Evolutionary conservation across 179 eudicot species (phyloP).

Genomic region (Actinidia arguta): DNA sequence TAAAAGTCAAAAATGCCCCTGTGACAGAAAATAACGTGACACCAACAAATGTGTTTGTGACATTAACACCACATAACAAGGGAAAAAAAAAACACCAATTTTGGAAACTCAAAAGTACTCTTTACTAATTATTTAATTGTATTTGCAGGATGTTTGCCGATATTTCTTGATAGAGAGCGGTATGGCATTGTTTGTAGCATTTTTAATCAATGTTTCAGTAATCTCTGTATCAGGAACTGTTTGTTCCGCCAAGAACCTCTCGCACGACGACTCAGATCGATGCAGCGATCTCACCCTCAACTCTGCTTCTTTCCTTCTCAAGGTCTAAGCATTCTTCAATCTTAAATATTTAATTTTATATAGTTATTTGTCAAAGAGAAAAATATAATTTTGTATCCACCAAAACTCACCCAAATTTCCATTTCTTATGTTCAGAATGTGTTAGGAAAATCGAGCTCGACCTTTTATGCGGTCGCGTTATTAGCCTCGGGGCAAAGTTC

Average conservation of each 20-base stretch:
- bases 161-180: constrained; percentile 90
- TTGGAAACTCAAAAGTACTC: no score
- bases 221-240: constrained; percentile 79
- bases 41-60: no score
- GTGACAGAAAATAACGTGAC: no score
- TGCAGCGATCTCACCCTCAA: constrained; percentile 73
- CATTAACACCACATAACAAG: no score
- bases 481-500: constrained; percentile 98
- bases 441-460: constrained; percentile 69
- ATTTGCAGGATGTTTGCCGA: constrained; percentile 83
- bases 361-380: no score
- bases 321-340: constrained; percentile 32
- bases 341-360: no score
- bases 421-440: constrained; percentile 49
- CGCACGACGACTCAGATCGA: constrained; percentile 33
- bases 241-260: constrained; percentile 50
- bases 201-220: constrained; percentile 78
- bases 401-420: no score
- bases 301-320: constrained; percentile 83
- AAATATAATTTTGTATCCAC: no score
- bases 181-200: constrained; percentile 79
- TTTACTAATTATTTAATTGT: not conserved
- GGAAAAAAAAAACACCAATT: no score
- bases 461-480: constrained; percentile 73
- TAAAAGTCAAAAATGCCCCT: no score